Conservation (phyloP, 441 rosid genomes). For the Flueggea neowawraea region DNA sequence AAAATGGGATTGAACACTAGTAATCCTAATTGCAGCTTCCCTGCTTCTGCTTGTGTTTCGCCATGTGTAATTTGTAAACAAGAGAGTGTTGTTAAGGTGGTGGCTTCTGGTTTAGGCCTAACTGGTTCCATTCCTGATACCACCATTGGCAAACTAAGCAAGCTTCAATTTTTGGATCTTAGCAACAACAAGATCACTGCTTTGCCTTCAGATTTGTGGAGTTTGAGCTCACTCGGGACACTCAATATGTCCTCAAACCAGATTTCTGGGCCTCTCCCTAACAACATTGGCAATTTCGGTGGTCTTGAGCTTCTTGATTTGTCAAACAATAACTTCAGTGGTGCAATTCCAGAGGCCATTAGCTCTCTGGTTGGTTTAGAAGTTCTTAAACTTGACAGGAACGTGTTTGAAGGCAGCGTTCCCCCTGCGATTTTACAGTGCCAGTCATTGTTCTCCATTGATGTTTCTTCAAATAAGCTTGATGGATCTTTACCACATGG, state of each 20-base stretch:
- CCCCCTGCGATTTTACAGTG: slow-evolving; percentile 59
- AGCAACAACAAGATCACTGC: slow-evolving; percentile 76
- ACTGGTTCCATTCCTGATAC: slow-evolving; percentile 78
- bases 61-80: slow-evolving; percentile 54
- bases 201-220: slow-evolving; percentile 89
- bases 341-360: slow-evolving; percentile 70
- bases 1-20: slow-evolving; percentile 50
- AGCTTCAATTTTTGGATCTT: slow-evolving; percentile 75
- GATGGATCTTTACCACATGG: slow-evolving; percentile 68
- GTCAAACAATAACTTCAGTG: slow-evolving; percentile 66
- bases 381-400: slow-evolving; percentile 54
- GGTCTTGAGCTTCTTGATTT: slow-evolving; percentile 64
- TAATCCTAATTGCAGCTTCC: slow-evolving; percentile 33
- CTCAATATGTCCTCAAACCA: slow-evolving; percentile 71
- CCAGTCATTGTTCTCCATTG: slow-evolving; percentile 49
- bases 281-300: slow-evolving; percentile 81
- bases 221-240: slow-evolving; percentile 58
- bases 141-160: slow-evolving; percentile 82
- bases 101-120: slow-evolving; percentile 58
- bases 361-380: slow-evolving; percentile 56
- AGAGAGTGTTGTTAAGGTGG: slow-evolving; percentile 44
- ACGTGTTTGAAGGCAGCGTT: slow-evolving; percentile 54
- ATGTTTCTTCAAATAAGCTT: slow-evolving; percentile 71
- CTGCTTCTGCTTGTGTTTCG: slow-evolving; percentile 75
- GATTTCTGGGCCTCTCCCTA: slow-evolving; percentile 67